phyloP scores from a whole-genome alignment of 768 basidiomycete genomes.

The Tubosaeta sp. region DNA sequence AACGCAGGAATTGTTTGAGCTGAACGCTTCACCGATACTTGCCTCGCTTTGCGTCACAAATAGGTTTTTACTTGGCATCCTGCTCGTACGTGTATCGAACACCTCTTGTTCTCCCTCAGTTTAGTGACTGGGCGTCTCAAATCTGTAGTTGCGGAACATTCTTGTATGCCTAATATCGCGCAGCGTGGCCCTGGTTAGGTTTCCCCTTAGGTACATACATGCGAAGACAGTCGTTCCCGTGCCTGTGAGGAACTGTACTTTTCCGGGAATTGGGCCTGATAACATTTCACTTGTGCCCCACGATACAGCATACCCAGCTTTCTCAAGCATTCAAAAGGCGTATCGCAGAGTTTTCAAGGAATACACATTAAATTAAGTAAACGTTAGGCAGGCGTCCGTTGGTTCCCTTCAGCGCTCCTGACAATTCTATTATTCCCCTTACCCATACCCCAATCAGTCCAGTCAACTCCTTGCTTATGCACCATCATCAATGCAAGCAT shows the following conservation, averaged over 20 bases:
- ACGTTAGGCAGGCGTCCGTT: background rate
- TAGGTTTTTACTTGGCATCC: background rate
- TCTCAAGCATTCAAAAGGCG: background rate
- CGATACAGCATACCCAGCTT: too few relatives aligned
- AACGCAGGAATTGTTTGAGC: conserved; percentile 16
- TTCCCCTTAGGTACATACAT: background rate
- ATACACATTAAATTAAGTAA: background rate
- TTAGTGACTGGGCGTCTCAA: background rate
- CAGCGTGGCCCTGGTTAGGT: background rate
- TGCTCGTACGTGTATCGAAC: background rate
- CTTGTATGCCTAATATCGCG: background rate
- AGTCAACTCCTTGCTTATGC: conserved; percentile 84
- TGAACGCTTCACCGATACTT: background rate
- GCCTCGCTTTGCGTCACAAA: background rate
- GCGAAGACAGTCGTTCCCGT: background rate
- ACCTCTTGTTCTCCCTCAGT: background rate
- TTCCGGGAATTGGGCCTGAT: background rate
- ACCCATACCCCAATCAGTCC: conserved; percentile 49
- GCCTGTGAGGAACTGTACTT: background rate
- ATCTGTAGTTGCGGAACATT: background rate
- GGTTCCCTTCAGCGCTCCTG: background rate
- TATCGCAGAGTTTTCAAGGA: background rate
- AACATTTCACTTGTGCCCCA: background rate
- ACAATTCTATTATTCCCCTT: background rate
- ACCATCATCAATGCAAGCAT: conserved; percentile 92